Evolutionary conservation across 345 rosid genomes (phyloP).

Genomic region (Fremontodendron californicum): DNA sequence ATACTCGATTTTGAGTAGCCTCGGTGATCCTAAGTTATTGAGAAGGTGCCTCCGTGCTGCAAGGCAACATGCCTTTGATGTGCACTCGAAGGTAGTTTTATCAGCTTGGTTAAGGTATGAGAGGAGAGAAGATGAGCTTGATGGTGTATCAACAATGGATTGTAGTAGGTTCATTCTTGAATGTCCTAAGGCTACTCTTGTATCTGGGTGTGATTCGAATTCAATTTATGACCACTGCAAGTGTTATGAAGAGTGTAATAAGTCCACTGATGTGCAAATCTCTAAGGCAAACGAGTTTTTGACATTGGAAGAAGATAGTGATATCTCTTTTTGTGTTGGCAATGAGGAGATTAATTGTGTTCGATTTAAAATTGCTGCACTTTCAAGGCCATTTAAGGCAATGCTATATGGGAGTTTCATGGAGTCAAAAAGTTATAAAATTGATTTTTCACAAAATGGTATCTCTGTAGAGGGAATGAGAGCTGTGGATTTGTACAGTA

Average conservation of each 20-base stretch:
- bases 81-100: slow-evolving; percentile 67
- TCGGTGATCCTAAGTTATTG: slow-evolving; percentile 73
- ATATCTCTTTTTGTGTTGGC: slow-evolving; percentile 50
- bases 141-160: slow-evolving; percentile 47
- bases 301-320: slow-evolving; percentile 38
- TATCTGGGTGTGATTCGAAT: slow-evolving; percentile 40
- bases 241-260: slow-evolving; percentile 26
- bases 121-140: slow-evolving; percentile 68
- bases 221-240: slow-evolving; percentile 39
- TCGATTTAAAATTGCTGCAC: slow-evolving; percentile 58
- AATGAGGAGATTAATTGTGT: slow-evolving; percentile 51
- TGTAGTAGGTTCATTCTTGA: slow-evolving; percentile 56
- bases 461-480: slow-evolving; percentile 67
- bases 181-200: slow-evolving; percentile 52
- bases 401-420: slow-evolving; percentile 75
- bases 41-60: slow-evolving; percentile 68
- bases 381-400: slow-evolving; percentile 67
- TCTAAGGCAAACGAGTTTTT: slow-evolving; percentile 25
- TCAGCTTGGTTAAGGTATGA: slow-evolving; percentile 82
- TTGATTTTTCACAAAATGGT: slow-evolving; percentile 60
- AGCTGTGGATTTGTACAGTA: slow-evolving; percentile 65
- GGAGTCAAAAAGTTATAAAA: slow-evolving; percentile 46
- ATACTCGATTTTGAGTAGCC: slow-evolving; percentile 47
- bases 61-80: slow-evolving; percentile 57
- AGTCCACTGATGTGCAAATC: background rate